Conservation (phyloP, 495 filamentous ascomycete genomes). For the Podospora sp. region DNA sequence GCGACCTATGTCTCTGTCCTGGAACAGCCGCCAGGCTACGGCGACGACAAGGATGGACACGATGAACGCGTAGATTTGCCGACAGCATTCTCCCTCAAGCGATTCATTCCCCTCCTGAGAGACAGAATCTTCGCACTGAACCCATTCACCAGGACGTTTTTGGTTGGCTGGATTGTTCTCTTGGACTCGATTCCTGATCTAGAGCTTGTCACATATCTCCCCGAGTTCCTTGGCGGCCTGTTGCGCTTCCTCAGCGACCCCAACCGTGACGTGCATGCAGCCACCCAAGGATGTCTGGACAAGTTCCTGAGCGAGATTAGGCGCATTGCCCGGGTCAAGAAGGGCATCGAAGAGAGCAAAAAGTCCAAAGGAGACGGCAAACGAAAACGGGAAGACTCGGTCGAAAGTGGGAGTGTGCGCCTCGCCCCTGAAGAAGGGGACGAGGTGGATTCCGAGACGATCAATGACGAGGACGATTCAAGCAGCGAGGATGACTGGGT, state of each 20-base stretch:
- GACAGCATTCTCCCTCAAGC: slow-evolving; percentile 88
- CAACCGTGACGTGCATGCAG: slow-evolving; percentile 89
- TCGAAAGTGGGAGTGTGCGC: slow-evolving; percentile 60
- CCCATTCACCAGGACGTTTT: slow-evolving; percentile 90
- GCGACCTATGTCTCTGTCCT: slow-evolving; percentile 92
- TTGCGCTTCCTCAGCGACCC: slow-evolving; percentile 91
- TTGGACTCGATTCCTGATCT: slow-evolving; percentile 97
- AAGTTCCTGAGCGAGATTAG: slow-evolving; percentile 93
- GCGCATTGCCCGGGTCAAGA: slow-evolving; percentile 87
- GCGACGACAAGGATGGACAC: slow-evolving; percentile 53
- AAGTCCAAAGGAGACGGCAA: slow-evolving; percentile 70
- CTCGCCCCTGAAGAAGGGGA: slow-evolving; percentile 47
- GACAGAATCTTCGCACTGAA: slow-evolving; percentile 93
- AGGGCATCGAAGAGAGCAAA: slow-evolving; percentile 84
- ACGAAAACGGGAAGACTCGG: slow-evolving; percentile 63
- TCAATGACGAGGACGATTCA: slow-evolving; percentile 58
- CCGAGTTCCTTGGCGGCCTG: slow-evolving; percentile 87
- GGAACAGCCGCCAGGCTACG: slow-evolving; percentile 57
- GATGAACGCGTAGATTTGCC: slow-evolving; percentile 62
- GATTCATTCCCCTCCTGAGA: slow-evolving; percentile 89
- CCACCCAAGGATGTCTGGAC: slow-evolving; percentile 88
- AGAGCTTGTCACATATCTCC: slow-evolving; percentile 89
- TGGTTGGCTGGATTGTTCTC: slow-evolving; percentile 94
- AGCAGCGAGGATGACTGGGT: slow-evolving; percentile 90
- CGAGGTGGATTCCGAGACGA: slow-evolving; percentile 61